Base-by-base conservation (phyloP, 768 basidiomycete genomes). In the Trametes elegans region DNA sequence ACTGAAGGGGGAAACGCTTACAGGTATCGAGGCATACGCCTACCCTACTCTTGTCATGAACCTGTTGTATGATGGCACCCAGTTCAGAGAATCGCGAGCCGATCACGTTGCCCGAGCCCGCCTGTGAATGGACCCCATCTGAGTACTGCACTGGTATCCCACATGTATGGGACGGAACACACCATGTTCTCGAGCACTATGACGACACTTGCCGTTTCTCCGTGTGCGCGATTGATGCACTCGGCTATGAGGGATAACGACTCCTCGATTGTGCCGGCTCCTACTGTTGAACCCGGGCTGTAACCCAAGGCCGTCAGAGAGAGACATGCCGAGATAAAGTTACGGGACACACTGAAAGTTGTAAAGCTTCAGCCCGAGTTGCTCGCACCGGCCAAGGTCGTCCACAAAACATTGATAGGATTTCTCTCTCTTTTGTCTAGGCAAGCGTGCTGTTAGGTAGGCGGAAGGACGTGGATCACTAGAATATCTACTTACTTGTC, bases 311-410 rank as follows among this genome's bases (percentile, higher is more conserved):
- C 19, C 13, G 11, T n/a, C 7, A 38, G 13, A 4, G 11, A 39
- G 23, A 40, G 23, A 6, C 27, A 23, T 21, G 24, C 10, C 10
- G 38, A 24, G 10, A n/a, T 8, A 4, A 23, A n/a, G 13, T n/a
- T n/a, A n/a, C n/a, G n/a, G n/a, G n/a, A 77, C 88, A 35, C 52
- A 92, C 92, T 94, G 92, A 67, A 93, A 91, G 65, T 94, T 93
- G 68, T 90, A 93, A 5, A 87, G 67, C 49, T 74, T 71, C 18
- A 94, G 74, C 0, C 87, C 91, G 16, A 95, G 79, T 55, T 77
- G 76, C 62, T 92, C 88, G 62, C 90, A 92, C 44, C 93, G 74
- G 64, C 78, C 76, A 23, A 94, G 71, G 54, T 95, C 93, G 53
- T 94, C 93, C 7, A 92, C 61, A 67, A 95, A 93, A 66, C 91